Percentiles rank a stretch among this genome's conserved stretches.
phyloP scores from a whole-genome alignment of 805 yeast species.

The Cyberlindnera suaveolens region DNA sequence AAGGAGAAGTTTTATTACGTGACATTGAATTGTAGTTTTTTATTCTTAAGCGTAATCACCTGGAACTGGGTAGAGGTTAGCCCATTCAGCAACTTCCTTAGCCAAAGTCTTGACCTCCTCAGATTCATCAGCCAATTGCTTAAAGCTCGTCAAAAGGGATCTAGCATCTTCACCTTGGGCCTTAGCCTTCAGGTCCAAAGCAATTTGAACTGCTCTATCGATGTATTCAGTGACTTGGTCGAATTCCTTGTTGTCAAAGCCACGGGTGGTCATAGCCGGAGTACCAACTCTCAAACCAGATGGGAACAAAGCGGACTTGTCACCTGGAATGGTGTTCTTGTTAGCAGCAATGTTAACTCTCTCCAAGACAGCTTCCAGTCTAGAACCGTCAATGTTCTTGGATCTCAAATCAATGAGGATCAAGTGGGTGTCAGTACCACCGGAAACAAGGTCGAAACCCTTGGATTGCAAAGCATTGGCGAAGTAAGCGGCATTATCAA shows the following conservation, averaged over 20 bases:
- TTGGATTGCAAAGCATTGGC: conserved; percentile 57
- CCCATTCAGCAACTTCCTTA: conserved; percentile 68
- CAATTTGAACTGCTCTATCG: conserved; percentile 68
- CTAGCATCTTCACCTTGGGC: conserved; percentile 54
- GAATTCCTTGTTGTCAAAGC: conserved; percentile 75
- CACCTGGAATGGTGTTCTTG: conserved; percentile 96
- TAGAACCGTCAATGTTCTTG: conserved; percentile 85
- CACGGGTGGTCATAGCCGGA: conserved; percentile 98
- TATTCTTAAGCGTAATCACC: conserved; percentile 44
- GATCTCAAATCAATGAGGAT: conserved; percentile 77
- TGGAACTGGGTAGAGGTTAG: conserved; percentile 76
- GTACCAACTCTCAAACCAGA: conserved; percentile 96
- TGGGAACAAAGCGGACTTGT: conserved; percentile 91
- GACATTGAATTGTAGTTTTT: not conserved
- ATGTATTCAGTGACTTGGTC: conserved; percentile 74
- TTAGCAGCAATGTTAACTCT: conserved; percentile 89
- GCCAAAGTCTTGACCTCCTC: conserved; percentile 55
- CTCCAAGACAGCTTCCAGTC: conserved; percentile 87
- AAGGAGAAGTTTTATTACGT: not conserved
- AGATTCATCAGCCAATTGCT: conserved; percentile 59
- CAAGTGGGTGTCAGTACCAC: conserved; percentile 94
- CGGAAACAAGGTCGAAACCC: conserved; percentile 76
- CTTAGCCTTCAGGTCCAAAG: conserved; percentile 52
- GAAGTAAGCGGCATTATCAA: conserved; percentile 73
- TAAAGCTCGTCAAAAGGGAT: conserved; percentile 61